Base-by-base conservation (phyloP, 495 filamentous ascomycete genomes). In the Tuber umbilicatum region DNA sequence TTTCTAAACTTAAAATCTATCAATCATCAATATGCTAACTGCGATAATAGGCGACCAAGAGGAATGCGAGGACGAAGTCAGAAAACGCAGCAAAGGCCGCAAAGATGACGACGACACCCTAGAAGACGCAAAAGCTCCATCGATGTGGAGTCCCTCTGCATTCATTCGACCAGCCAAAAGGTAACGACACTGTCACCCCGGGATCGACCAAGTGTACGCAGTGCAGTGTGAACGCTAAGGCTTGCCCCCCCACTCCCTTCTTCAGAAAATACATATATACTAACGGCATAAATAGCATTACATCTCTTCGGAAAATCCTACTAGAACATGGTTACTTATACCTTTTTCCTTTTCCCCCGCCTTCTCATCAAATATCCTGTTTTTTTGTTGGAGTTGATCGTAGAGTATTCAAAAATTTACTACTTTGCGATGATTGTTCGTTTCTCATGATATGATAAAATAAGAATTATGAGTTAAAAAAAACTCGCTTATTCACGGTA, bases 61-160 rank as follows among this genome's bases (percentile, higher is more conserved):
- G 75, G 87, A 91, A 71, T 99, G 94, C 84, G 94, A 97, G 86
- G 94, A 97, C 80, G 86, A 91, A 83, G 92, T 99, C 86, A 99
- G 97, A 87, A 92, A 96, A 68, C 84, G 90, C 83, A 95, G 92
- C 76, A 91, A 89, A 35, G 88, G 91, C 70, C 91, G 89, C 81
- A 86, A 86, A 42, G 41, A 19, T 21, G 89, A 90, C 80, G 89
- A 91, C 72, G 91, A 90, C 70, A 87, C 85, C 47, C 88, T 92
- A 19, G 89, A 93, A 77, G 92, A 94, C 80, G 87, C 91, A 79
- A 90, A 89, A 80, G 92, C 91, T 31, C 95, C 95, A 69, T 91
- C 89, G 76, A 98, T 98, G 96, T 95, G 81, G 98, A 99, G 89
- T 92, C 89, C 75, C 87, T 99, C 80, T 99, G 95, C 84, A 97